phyloP scores from a whole-genome alignment of 2,329 filamentous ascomycete genomes.

The Sporothrix humicola region DNA sequence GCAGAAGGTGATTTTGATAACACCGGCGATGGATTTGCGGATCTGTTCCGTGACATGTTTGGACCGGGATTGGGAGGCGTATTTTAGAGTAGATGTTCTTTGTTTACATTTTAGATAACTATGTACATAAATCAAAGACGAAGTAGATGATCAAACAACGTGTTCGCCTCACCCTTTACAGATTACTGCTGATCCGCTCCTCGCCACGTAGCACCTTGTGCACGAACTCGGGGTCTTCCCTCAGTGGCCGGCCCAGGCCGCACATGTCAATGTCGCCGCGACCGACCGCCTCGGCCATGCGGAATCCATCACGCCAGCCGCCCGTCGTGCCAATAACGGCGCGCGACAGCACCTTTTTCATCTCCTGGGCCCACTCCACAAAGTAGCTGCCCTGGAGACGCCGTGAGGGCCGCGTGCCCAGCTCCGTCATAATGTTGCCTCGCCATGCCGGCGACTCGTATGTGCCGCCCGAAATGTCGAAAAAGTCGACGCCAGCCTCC shows the following conservation, averaged over 20 bases:
- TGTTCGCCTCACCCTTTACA: too few species aligned
- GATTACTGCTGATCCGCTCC: constrained; percentile 1
- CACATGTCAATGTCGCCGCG: constrained; percentile 24
- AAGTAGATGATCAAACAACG: too few species aligned
- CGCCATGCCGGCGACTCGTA: constrained; percentile 21
- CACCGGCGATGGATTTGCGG: constrained; percentile 6
- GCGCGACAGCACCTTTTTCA: constrained; percentile 22
- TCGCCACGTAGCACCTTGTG: constrained; percentile 17
- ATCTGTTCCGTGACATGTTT: constrained; percentile 20
- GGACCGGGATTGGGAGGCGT: not conserved
- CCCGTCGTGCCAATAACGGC: constrained; percentile 21
- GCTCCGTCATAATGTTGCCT: constrained; percentile 20
- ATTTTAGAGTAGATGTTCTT: not conserved
- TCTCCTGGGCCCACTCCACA: constrained; percentile 10
- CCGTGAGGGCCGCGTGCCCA: not conserved
- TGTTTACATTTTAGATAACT: not conserved
- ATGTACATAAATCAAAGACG: too few species aligned
- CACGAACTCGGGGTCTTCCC: constrained; percentile 16
- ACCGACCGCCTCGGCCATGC: constrained; percentile 7
- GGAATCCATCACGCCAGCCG: constrained; percentile 11
- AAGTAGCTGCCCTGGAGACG: constrained; percentile 17
- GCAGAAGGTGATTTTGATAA: not conserved
- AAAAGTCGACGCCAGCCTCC: constrained; percentile 18
- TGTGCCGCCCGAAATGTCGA: constrained; percentile 18
- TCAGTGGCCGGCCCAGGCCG: constrained; percentile 15